phyloP scores from a whole-genome alignment of 2,329 filamentous ascomycete genomes.

The Pleurostoma richardsiae region DNA sequence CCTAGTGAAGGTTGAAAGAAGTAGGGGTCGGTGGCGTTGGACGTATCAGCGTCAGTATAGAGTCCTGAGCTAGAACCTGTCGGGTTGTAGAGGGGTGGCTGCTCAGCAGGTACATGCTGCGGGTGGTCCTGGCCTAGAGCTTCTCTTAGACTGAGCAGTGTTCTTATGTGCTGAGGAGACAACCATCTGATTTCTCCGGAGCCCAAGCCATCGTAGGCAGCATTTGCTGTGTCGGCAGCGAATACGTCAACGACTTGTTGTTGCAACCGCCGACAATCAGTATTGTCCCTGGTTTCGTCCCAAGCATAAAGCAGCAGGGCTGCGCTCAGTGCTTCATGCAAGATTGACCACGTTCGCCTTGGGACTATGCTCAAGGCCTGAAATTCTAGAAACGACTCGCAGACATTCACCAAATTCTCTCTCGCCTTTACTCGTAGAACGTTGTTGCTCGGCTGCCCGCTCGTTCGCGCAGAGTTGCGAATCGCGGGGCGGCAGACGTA shows the following conservation, averaged over 20 bases:
- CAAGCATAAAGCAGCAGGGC: neutral
- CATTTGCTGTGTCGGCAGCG: neutral
- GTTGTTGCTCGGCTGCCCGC: neutral
- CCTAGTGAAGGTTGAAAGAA: no score
- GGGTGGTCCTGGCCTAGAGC: neutral
- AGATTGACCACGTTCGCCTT: neutral
- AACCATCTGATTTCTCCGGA: neutral
- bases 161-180: neutral
- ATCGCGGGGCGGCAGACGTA: neutral
- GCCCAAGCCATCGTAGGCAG: neutral
- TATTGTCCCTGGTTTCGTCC: neutral
- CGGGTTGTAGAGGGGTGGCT: neutral
- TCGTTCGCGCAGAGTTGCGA: neutral
- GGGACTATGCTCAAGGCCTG: neutral
- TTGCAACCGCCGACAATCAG: neutral
- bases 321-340: neutral
- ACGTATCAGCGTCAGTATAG: neutral
- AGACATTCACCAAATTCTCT: neutral
- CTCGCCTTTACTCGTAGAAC: neutral
- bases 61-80: neutral
- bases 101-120: neutral
- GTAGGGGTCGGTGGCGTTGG: neutral
- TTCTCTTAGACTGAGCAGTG: neutral
- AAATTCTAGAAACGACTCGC: neutral
- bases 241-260: neutral